These are phyloP conservation scores for Fraxinus anomala DNA, from an alignment of 257 asterid genomes.

Conservation along the genomic window DNA sequence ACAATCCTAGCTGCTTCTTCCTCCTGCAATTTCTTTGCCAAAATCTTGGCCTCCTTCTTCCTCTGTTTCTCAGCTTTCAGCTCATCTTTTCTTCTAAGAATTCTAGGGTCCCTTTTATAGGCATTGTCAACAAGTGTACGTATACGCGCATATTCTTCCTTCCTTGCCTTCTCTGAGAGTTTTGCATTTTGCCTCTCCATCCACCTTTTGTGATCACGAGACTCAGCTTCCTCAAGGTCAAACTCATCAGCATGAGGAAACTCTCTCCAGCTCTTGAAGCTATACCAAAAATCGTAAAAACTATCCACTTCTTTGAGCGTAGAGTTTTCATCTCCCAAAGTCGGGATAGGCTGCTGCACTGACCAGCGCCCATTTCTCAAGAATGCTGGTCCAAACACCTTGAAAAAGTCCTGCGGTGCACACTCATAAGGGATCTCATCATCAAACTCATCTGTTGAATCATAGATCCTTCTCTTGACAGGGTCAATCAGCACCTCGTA, in stretches of 20 bases:
- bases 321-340: constrained; percentile 80
- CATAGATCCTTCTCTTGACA: constrained; percentile 82
- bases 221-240: constrained; percentile 92
- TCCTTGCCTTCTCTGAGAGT: constrained; percentile 90
- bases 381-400: constrained; percentile 95
- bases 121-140: constrained; percentile 93
- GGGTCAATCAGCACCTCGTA: constrained; percentile 91
- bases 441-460: constrained; percentile 97
- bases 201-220: constrained; percentile 96
- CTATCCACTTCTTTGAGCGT: constrained; percentile 66
- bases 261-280: constrained; percentile 96
- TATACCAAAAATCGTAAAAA: constrained; percentile 88
- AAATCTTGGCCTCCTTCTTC: constrained; percentile 78
- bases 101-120: constrained; percentile 81
- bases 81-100: constrained; percentile 78
- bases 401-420: constrained; percentile 86
- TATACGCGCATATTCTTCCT: constrained; percentile 74
- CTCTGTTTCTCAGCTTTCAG: constrained; percentile 79
- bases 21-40: constrained; percentile 86
- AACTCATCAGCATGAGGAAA: constrained; percentile 96
- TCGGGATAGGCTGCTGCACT: constrained; percentile 63
- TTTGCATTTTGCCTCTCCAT: constrained; percentile 98
- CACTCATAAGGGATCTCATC: constrained; percentile 90
- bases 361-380: constrained; percentile 99
- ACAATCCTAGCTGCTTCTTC: constrained; percentile 72